A percentile compares a stretch with the other conserved stretches of the same genome.
These are phyloP conservation scores for Candida montana DNA, from an alignment of 805 yeast species.

Conservation along the genomic window DNA sequence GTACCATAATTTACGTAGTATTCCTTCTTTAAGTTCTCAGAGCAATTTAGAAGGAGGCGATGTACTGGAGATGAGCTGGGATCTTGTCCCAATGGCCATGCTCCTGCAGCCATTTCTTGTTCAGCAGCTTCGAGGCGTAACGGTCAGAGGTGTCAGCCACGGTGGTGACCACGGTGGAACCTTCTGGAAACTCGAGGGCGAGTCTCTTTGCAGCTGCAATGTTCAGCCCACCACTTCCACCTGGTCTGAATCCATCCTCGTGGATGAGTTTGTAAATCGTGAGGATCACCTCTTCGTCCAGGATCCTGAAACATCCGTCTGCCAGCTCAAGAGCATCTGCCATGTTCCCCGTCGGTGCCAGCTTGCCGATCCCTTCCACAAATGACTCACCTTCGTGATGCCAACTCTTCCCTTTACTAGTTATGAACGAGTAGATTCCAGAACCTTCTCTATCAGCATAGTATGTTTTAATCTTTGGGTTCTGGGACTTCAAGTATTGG, in stretches of 20 bases:
- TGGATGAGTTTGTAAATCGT: conserved; percentile 16
- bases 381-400: conserved; percentile 22
- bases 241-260: conserved; percentile 17
- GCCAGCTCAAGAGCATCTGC: conserved; percentile 13
- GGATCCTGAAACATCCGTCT: conserved; percentile 15
- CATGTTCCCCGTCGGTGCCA: conserved; percentile 20
- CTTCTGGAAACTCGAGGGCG: conserved; percentile 21
- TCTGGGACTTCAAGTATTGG: conserved; percentile 47
- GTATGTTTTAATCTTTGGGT: conserved; percentile 38
- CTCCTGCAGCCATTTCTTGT: conserved; percentile 16
- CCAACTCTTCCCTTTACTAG: conserved; percentile 17
- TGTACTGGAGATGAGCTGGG: conserved; percentile 14
- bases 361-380: conserved; percentile 24
- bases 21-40: no score
- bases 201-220: conserved; percentile 19
- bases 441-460: conserved; percentile 83
- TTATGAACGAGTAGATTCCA: conserved; percentile 41
- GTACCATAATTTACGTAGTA: no score
- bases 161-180: conserved; percentile 22
- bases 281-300: conserved; percentile 15
- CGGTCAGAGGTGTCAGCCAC: conserved; percentile 21
- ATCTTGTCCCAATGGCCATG: conserved; percentile 20
- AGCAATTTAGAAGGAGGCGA: conserved; percentile 13
- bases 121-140: conserved; percentile 21
- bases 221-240: conserved; percentile 22